A percentile compares a stretch with the other conserved stretches of the same genome.
These are phyloP conservation scores for Harrya chromipes DNA, from an alignment of 768 basidiomycete genomes.

Conservation along the genomic window DNA sequence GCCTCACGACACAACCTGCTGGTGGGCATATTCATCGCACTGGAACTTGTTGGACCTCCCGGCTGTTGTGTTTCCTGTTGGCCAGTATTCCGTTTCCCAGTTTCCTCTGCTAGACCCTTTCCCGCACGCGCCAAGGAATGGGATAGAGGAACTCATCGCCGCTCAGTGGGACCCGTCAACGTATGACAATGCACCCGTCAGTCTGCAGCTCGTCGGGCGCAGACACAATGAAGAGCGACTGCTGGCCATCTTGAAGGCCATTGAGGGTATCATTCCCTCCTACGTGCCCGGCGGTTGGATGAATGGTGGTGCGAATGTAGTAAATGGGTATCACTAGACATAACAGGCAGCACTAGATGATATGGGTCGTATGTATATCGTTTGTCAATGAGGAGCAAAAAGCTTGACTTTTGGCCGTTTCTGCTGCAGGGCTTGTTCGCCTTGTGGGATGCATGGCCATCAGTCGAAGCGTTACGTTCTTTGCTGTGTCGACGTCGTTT, in stretches of 20 bases:
- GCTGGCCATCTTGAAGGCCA: slow-evolving; percentile 40
- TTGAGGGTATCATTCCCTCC: slow-evolving; percentile 32
- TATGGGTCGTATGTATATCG: slow-evolving; percentile 1
- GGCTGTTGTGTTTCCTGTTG: slow-evolving; percentile 46
- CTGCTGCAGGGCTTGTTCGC: slow-evolving; percentile 9
- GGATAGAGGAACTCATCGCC: slow-evolving; percentile 34
- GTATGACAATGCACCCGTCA: slow-evolving; percentile 43
- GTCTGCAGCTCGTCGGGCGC: slow-evolving; percentile 49
- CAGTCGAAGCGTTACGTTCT: slow-evolving; percentile 1
- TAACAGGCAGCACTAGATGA: not conserved
- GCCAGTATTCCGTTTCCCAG: slow-evolving; percentile 31
- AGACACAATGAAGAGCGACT: slow-evolving; percentile 50
- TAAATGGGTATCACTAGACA: slow-evolving; percentile 9
- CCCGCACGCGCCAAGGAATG: slow-evolving; percentile 32
- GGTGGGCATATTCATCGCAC: slow-evolving; percentile 50
- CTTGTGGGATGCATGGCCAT: slow-evolving; percentile 12
- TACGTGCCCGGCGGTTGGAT: slow-evolving; percentile 9
- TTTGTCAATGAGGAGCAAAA: slow-evolving; percentile 1
- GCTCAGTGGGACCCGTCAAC: slow-evolving; percentile 41
- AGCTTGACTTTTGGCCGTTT: slow-evolving; percentile 11
- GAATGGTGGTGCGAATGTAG: slow-evolving; percentile 4
- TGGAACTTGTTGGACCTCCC: slow-evolving; percentile 54
- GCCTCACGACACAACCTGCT: slow-evolving; percentile 46
- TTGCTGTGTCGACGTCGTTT: too few relatives aligned
- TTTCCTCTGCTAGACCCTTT: slow-evolving; percentile 5